Percentiles rank a stretch among this genome's conserved stretches.
phyloP scores from a whole-genome alignment of 805 yeast genomes.

The Spathaspora sp. region DNA sequence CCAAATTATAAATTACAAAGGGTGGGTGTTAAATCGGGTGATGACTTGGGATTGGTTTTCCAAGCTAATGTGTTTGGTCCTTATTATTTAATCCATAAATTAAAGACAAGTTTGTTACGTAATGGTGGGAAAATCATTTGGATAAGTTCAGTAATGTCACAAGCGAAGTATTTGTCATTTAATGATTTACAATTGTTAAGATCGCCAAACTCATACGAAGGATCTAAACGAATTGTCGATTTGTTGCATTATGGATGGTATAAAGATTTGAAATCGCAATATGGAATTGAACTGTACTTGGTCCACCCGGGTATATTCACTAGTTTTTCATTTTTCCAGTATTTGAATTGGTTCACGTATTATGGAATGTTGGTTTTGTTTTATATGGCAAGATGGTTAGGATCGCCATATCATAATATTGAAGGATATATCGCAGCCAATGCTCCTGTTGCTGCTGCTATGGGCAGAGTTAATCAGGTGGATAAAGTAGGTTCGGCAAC shows the following conservation, averaged over 20 bases:
- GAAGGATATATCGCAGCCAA: constrained; percentile 88
- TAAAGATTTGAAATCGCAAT: constrained; percentile 38
- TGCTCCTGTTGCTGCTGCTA: constrained; percentile 62
- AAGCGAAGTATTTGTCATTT: constrained; percentile 67
- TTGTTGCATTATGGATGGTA: constrained; percentile 74
- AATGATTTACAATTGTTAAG: constrained; percentile 70
- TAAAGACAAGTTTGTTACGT: constrained; percentile 46
- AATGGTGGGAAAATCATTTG: constrained; percentile 70
- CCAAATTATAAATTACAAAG: constrained; percentile 85
- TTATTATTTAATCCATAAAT: constrained; percentile 70
- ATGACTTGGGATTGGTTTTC: constrained; percentile 82
- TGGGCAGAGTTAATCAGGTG: constrained; percentile 40
- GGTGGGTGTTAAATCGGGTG: constrained; percentile 70
- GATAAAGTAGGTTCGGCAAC: constrained; percentile 69
- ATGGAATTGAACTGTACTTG: constrained; percentile 67
- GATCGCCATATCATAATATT: constrained; percentile 87
- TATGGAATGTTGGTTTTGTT: constrained; percentile 84
- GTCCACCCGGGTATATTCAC: constrained; percentile 94
- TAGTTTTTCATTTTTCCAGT: constrained; percentile 73
- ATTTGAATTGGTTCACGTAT: constrained; percentile 72
- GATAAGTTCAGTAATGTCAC: constrained; percentile 83
- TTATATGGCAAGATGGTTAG: constrained; percentile 74
- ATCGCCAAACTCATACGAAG: constrained; percentile 76
- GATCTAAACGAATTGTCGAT: constrained; percentile 85
- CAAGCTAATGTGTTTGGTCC: constrained; percentile 98